Base-by-base conservation (phyloP, 257 asterid species). In the Primulina tabacum region DNA sequence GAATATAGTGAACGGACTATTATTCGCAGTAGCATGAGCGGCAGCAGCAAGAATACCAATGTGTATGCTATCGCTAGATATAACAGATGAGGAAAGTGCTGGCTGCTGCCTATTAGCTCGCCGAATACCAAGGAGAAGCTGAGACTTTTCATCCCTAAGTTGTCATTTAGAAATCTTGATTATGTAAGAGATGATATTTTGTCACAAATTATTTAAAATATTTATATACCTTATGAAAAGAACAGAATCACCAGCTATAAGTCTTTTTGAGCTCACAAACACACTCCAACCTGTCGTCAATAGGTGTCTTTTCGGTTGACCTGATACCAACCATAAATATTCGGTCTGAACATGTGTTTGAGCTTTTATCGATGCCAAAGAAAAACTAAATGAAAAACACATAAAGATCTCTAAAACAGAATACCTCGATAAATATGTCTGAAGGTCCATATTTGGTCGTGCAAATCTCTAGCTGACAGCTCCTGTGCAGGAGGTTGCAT, bases 401-500 rank as follows among this genome's bases (percentile, higher is more conserved):
- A 26, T 32, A 29, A 5, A 56, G 40, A 18, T 29, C 18, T 70
- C 40, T 21, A 9, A 32, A 55, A 59, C 5, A 40, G 38, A 40
- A n/a, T 86, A 94, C 99, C 99, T 80, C 99, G 78, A 63, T 88
- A 94, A 20, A 94, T 89, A 83, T 94, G 99, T 76, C 92, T 77
- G 81, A 94, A 94, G 24, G 97, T 91, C 99, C 99, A 94, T 4
- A 90, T 21, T 77, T 94, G 96, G 76, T 94, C 99, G 67, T 94
- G 99, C 87, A 94, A 78, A 79, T 94, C 99, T 83, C 86, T 81
- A 67, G 97, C 96, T 40, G 84, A 67, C 71, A 94, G 71, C 86
- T 94, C 99, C 82, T 91, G 99, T 67, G 92, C 88, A 32, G 99
- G 99, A 73, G 99, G 99, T 82, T 94, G 99, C 97, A 94, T 88